Evolutionary conservation across 2,329 filamentous ascomycete species (phyloP).

Genomic region (Aspergillus phoenicis): DNA sequence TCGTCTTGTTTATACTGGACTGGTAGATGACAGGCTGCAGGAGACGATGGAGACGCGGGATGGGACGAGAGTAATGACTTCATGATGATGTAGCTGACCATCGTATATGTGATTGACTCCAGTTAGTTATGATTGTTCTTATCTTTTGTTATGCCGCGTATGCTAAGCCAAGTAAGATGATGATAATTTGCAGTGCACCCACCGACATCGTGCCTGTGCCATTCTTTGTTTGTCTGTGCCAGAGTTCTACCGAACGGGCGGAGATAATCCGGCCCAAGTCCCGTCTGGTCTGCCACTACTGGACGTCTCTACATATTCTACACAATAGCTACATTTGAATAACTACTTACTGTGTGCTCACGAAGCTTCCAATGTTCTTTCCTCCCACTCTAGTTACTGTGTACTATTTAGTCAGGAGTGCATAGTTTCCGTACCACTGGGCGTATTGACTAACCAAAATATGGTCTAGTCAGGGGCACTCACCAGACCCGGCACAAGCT

Average conservation of each 20-base stretch:
- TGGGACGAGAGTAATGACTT: conserved; percentile 2
- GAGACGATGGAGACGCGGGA: neutral
- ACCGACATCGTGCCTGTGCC: conserved; percentile 1
- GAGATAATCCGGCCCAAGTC: neutral
- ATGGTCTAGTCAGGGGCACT: conserved; percentile 22
- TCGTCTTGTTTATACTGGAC: neutral
- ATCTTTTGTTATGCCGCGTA: too few relatives aligned
- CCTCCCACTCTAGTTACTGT: too few relatives aligned
- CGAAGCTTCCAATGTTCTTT: too few relatives aligned
- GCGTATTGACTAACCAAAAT: neutral
- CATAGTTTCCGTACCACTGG: neutral
- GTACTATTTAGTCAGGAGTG: neutral
- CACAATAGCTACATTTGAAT: too few relatives aligned
- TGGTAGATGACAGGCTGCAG: neutral
- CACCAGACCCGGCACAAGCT: neutral
- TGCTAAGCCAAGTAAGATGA: neutral
- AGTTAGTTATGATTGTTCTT: neutral
- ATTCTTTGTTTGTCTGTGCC: neutral
- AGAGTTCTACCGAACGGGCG: neutral
- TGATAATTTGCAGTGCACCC: neutral
- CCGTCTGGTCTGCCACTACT: neutral
- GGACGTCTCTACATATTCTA: too few relatives aligned
- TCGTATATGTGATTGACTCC: neutral
- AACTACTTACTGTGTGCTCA: too few relatives aligned
- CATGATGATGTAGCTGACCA: neutral